These are phyloP conservation scores for Nitzschia putrida DNA, from an alignment of 108 stramenopile genomes.

Conservation along the genomic window DNA sequence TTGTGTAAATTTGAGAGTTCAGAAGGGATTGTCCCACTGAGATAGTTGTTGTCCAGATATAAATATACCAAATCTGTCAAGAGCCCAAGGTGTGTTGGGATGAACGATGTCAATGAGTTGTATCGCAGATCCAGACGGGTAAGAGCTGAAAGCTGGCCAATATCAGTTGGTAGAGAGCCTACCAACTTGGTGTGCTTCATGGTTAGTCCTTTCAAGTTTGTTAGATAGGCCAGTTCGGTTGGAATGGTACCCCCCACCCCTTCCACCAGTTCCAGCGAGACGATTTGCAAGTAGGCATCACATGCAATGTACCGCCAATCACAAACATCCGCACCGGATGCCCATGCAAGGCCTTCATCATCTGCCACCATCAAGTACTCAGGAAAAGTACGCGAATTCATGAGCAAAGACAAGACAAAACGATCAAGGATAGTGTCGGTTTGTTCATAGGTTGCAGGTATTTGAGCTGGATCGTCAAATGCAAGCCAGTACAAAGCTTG, in stretches of 20 bases:
- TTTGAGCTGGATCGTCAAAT: slow-evolving; percentile 4
- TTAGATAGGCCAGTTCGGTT: slow-evolving; percentile 59
- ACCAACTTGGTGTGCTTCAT: slow-evolving; percentile 42
- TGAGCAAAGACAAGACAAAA: neutral
- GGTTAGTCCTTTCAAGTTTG: slow-evolving; percentile 39
- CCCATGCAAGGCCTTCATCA: neutral
- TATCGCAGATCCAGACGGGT: slow-evolving; percentile 50
- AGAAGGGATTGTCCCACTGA: slow-evolving; percentile 64
- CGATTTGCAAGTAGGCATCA: neutral
- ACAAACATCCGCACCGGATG: neutral
- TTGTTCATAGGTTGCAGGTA: neutral
- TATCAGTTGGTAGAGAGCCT: slow-evolving; percentile 40
- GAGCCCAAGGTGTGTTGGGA: slow-evolving; percentile 47
- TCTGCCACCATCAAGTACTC: neutral
- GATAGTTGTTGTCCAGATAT: slow-evolving; percentile 41
- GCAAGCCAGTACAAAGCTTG: neutral
- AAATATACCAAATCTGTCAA: slow-evolving; percentile 39
- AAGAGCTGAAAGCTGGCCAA: slow-evolving; percentile 32
- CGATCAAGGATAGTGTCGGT: neutral
- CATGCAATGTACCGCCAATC: neutral
- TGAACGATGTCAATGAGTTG: slow-evolving; percentile 55
- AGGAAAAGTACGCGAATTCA: neutral
- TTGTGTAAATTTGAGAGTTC: slow-evolving; percentile 42
- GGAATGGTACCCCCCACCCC: slow-evolving; percentile 54
- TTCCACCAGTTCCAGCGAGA: neutral